Conservation (phyloP, 2,329 filamentous ascomycete species). For the Ploettnerulaceae sp. region DNA sequence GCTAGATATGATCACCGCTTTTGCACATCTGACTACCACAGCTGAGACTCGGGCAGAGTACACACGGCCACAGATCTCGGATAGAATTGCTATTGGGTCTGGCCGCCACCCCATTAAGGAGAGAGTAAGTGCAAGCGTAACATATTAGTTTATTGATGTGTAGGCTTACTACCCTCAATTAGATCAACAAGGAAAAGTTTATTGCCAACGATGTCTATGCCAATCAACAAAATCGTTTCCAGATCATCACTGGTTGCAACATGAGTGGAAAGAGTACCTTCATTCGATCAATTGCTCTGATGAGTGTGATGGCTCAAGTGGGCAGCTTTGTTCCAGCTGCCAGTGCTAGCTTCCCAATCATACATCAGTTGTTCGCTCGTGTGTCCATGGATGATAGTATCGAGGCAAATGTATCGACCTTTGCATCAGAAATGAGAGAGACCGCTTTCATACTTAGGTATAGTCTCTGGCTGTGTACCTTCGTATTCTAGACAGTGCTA, state of each 20-base stretch:
- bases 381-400: conserved; percentile 83
- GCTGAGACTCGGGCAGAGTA: conserved; percentile 46
- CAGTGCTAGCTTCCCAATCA: conserved; percentile 75
- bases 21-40: conserved; percentile 67
- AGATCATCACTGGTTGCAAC: conserved; percentile 92
- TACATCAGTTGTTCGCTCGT: conserved; percentile 80
- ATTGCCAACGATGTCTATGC: conserved; percentile 90
- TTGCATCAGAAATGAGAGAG: conserved; percentile 92
- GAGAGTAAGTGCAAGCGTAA: conserved; percentile 42
- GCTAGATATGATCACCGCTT: conserved; percentile 78
- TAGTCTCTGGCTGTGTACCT: not conserved
- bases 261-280: conserved; percentile 99
- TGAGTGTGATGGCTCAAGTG: conserved; percentile 90
- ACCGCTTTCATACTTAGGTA: conserved; percentile 83
- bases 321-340: conserved; percentile 85
- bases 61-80: conserved; percentile 55
- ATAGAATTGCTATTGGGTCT: conserved; percentile 59
- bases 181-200: conserved; percentile 62
- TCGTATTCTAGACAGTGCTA: not conserved
- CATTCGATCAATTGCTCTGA: conserved; percentile 76
- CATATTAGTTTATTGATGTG: not conserved
- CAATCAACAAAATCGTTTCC: conserved; percentile 73
- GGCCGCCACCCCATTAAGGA: conserved; percentile 67
- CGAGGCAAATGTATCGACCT: conserved; percentile 88
- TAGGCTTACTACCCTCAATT: not conserved